Base-by-base conservation (phyloP, 768 basidiomycete genomes). In the Termitomyces sp. region DNA sequence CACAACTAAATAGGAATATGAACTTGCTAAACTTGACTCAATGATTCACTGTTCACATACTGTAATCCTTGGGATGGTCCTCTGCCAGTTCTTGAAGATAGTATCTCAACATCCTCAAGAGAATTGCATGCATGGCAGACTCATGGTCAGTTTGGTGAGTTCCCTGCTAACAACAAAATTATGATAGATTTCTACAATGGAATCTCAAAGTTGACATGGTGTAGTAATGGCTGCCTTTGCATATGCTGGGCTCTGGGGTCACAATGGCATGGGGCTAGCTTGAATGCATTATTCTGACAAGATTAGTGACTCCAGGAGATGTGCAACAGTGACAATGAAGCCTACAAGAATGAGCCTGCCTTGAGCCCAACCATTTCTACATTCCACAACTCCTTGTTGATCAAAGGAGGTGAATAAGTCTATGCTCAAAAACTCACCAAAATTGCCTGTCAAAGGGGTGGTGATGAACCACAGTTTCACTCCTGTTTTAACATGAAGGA, bases 401-500 rank as follows among this genome's bases (percentile, higher is more conserved):
- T n/a, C n/a, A n/a, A n/a, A n/a, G n/a, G n/a, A n/a, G n/a, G n/a
- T n/a, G n/a, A n/a, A n/a, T n/a, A n/a, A n/a, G n/a, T n/a, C n/a
- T n/a, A n/a, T n/a, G n/a, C n/a, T n/a, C n/a, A n/a, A n/a, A n/a
- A n/a, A n/a, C n/a, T n/a, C n/a, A n/a, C n/a, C n/a, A n/a, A n/a
- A n/a, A n/a, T n/a, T n/a, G n/a, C n/a, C n/a, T n/a, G n/a, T n/a
- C n/a, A n/a, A n/a, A n/a, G n/a, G n/a, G n/a, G n/a, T n/a, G n/a
- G n/a, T n/a, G n/a, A n/a, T n/a, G n/a, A 53, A 35, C 59, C 52
- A 53, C 3, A 48, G 16, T n/a, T 56, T 60, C 3, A 21, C 25
- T 19, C 55, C 51, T n/a, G 55, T 19, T 35, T 52, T 19, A 8
- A 46, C n/a, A 3, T 17, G 3, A 23, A 56, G 12, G 17, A 23